Evolutionary conservation across 2,329 filamentous ascomycete genomes (phyloP).

Genomic region (Aspergillus novoparasiticus): DNA sequence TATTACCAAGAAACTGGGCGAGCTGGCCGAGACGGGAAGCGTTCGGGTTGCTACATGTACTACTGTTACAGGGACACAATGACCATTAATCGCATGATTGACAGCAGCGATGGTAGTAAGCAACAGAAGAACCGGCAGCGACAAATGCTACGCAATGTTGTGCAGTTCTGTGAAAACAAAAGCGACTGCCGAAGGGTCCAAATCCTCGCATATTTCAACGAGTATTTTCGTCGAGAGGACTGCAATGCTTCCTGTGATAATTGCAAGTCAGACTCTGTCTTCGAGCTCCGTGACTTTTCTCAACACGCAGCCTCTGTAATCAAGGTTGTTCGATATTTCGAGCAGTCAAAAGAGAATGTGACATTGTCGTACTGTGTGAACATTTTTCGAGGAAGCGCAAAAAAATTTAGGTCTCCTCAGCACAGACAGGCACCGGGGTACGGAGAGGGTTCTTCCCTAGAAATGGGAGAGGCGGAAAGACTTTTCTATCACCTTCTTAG

Average conservation of each 20-base stretch:
- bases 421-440: constrained; percentile 61
- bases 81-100: constrained; percentile 77
- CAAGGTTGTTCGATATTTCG: constrained; percentile 63
- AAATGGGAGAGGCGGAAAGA: constrained; percentile 76
- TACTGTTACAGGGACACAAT: constrained; percentile 79
- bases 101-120: constrained; percentile 71
- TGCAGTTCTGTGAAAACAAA: constrained; percentile 86
- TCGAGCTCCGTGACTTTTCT: constrained; percentile 76
- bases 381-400: constrained; percentile 72
- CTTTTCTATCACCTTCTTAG: constrained; percentile 76
- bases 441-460: constrained; percentile 69
- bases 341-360: constrained; percentile 53
- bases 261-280: constrained; percentile 72
- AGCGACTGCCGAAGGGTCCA: constrained; percentile 85
- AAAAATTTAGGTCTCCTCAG: constrained; percentile 55
- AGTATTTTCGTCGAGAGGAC: constrained; percentile 71
- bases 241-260: constrained; percentile 86
- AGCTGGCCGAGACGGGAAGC: constrained; percentile 85
- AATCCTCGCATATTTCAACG: constrained; percentile 92
- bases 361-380: constrained; percentile 83
- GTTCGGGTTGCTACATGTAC: constrained; percentile 86
- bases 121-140: constrained; percentile 83
- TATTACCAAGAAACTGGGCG: constrained; percentile 98
- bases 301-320: constrained; percentile 72
- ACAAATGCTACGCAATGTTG: constrained; percentile 81